Evolutionary conservation across 306 rosid species (phyloP).

Genomic region (Malus asiatica): DNA sequence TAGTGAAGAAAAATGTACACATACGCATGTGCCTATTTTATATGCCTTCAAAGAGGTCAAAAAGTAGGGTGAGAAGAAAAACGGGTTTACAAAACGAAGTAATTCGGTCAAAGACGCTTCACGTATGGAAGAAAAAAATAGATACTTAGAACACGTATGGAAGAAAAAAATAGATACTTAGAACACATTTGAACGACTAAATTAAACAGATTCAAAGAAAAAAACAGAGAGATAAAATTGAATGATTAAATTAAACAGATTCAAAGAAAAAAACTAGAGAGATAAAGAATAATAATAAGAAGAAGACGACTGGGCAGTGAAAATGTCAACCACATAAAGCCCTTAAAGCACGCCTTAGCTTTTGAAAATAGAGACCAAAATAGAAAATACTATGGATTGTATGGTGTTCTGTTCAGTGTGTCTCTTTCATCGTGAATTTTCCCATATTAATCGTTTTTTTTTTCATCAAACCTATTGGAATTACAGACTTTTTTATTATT

Average conservation of each 20-base stretch:
- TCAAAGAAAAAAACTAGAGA: neutral
- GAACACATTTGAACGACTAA: neutral
- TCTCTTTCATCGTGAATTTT: constrained; percentile 27
- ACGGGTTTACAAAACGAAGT: constrained; percentile 21
- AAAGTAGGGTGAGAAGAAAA: constrained; percentile 34
- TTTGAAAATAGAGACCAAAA: constrained; percentile 36
- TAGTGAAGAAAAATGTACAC: constrained; percentile 43
- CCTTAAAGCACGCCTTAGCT: constrained; percentile 50
- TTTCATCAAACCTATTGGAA: neutral
- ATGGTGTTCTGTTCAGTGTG: constrained; percentile 7
- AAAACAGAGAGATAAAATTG: neutral
- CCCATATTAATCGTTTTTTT: neutral
- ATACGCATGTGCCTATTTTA: constrained; percentile 1
- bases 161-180: constrained; percentile 18
- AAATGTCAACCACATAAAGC: constrained; percentile 46
- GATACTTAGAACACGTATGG: neutral
- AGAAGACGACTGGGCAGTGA: constrained; percentile 33
- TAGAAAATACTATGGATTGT: constrained; percentile 29
- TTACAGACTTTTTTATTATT: neutral
- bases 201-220: neutral
- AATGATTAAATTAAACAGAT: constrained; percentile 17
- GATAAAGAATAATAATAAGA: neutral
- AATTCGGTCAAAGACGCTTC: constrained; percentile 76
- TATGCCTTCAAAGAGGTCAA: constrained; percentile 35
- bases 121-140: constrained; percentile 20